These are phyloP conservation scores for Parafenestella ontariensis DNA, from an alignment of 2,329 filamentous ascomycete genomes.

Conservation along the genomic window DNA sequence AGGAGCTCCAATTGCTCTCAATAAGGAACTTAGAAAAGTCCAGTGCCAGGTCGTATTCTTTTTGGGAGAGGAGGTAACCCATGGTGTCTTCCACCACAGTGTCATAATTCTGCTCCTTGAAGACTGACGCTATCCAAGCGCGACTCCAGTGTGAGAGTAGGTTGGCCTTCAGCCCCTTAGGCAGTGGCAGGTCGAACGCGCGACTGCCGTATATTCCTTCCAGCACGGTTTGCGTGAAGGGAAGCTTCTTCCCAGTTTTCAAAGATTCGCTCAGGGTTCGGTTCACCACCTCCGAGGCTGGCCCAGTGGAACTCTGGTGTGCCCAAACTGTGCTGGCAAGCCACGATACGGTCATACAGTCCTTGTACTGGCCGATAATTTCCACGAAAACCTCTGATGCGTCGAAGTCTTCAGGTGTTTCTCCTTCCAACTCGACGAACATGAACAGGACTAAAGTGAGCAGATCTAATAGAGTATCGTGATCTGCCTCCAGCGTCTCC, in stretches of 20 bases:
- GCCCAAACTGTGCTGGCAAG: constrained; percentile 44
- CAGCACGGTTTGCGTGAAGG: constrained; percentile 46
- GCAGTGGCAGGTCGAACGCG: constrained; percentile 42
- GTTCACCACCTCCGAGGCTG: constrained; percentile 33
- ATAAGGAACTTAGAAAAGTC: constrained; percentile 72
- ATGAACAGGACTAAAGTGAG: constrained; percentile 85
- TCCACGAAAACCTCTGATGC: constrained; percentile 67
- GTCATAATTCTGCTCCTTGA: constrained; percentile 47
- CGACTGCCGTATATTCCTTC: constrained; percentile 43
- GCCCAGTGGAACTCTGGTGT: constrained; percentile 37
- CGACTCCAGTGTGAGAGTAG: constrained; percentile 56
- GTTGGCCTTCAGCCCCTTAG: constrained; percentile 32
- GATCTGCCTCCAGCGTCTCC: constrained; percentile 76
- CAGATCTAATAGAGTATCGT: constrained; percentile 79
- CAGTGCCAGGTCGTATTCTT: constrained; percentile 59
- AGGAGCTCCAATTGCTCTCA: constrained; percentile 67
- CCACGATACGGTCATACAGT: constrained; percentile 47
- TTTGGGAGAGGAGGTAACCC: constrained; percentile 52
- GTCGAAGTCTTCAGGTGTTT: constrained; percentile 72
- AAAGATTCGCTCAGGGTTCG: constrained; percentile 32
- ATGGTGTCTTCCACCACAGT: constrained; percentile 52
- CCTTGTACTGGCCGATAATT: constrained; percentile 58
- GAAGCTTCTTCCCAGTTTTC: constrained; percentile 35
- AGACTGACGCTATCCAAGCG: constrained; percentile 52
- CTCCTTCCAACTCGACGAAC: constrained; percentile 69